Evolutionary conservation across 192 early-diverging fungal species (phyloP).

Genomic region (Umbelopsis sp.): DNA sequence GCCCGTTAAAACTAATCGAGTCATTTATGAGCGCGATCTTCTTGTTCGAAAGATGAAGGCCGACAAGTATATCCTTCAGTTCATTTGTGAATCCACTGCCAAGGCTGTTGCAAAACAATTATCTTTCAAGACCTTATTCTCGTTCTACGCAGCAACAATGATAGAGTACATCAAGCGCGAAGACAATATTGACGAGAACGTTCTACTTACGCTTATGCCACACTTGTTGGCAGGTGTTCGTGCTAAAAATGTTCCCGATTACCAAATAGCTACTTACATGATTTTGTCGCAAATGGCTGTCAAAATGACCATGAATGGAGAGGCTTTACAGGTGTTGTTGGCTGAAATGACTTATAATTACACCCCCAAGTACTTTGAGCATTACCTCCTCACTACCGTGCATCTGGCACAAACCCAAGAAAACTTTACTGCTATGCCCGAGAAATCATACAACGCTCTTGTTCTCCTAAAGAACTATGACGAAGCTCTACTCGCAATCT

Average conservation of each 20-base stretch:
- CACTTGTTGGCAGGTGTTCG: constrained; percentile 57
- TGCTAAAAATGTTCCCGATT: constrained; percentile 43
- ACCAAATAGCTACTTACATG: constrained; percentile 66
- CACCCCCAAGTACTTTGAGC: constrained; percentile 29
- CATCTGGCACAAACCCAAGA: constrained; percentile 60
- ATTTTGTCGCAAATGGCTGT: constrained; percentile 65
- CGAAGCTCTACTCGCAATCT: constrained; percentile 25
- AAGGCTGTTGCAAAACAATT: constrained; percentile 37
- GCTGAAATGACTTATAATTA: constrained; percentile 43
- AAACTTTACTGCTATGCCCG: constrained; percentile 37
- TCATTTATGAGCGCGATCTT: constrained; percentile 69
- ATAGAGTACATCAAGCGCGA: constrained; percentile 56
- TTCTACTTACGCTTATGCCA: constrained; percentile 61
- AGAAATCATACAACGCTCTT: constrained; percentile 31
- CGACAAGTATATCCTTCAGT: constrained; percentile 74
- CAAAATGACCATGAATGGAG: constrained; percentile 45
- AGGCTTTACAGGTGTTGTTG: constrained; percentile 49
- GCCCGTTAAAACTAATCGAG: constrained; percentile 52
- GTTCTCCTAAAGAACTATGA: constrained; percentile 22
- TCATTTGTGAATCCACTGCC: constrained; percentile 71
- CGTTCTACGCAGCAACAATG: constrained; percentile 70
- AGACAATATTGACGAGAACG: constrained; percentile 54
- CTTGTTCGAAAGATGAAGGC: constrained; percentile 71
- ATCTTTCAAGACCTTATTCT: constrained; percentile 58
- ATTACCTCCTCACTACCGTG: constrained; percentile 50